Base-by-base conservation (phyloP, 2,329 filamentous ascomycete species). In the Pezizomycotina sp. region DNA sequence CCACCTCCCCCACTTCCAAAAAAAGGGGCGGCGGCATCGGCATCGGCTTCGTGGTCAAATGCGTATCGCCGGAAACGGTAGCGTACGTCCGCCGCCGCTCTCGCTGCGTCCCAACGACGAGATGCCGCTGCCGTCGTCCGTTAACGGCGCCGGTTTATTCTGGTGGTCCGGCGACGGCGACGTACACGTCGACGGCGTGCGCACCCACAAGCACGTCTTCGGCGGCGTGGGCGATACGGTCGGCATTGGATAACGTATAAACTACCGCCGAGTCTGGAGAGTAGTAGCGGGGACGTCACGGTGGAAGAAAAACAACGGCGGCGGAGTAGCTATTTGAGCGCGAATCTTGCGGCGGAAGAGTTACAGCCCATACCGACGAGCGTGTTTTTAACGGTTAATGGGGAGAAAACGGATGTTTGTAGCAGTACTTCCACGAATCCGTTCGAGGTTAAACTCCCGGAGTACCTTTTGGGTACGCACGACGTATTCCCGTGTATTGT, bases 11-110 rank as follows among this genome's bases (percentile, higher is more conserved):
- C 9, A 21, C 37, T 10, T 37, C 36, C 2, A 36, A 27, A 20
- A 28, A 34, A 28, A 30, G 12, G 29, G 34, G 36, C 4, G 36
- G 41, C 13, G 41, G 34, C 6, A 38, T 44, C 7, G 41, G 36
- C 4, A 35, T 44, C 5, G 41, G 41, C 20, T 44, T 44, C 22
- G 36, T 44, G 14, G 36, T 44, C 19, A 44, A 44, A 23, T 44
- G 25, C n/a, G 41, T 44, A 10, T 40, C 41, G 18, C 41, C 41
- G 9, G 41, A 44, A 20, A 44, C 41, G 1, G 41, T 40, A 9
- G 33, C 41, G 4, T 44, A 36, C 33, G 34, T 44, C 9, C 41
- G 41, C n/a, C 33, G 41, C 2, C 27, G 41, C 12, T 44, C 41
- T 44, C 41, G 18, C 41, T 44, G 8, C 31, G 41, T 2, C 41